These are phyloP conservation scores for Pseudogymnoascus sp. DNA, from an alignment of 2,329 filamentous ascomycete genomes.

Conservation along the genomic window DNA sequence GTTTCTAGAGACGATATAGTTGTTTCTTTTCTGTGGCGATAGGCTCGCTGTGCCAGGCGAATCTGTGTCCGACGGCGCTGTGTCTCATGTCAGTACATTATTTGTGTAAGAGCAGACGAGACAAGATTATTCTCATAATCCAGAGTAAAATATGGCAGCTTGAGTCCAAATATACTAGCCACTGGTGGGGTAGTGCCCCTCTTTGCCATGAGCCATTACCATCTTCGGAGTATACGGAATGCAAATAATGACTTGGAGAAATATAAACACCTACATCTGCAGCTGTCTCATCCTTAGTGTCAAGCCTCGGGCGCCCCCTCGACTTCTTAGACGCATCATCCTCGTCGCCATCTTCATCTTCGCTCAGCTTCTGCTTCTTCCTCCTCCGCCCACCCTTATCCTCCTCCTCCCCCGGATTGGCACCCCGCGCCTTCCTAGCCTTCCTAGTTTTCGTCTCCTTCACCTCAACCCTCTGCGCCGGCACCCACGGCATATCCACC, in stretches of 20 bases:
- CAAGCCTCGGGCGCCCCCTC: constrained; percentile 65
- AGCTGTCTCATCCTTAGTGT: constrained; percentile 68
- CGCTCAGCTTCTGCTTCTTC: constrained; percentile 29
- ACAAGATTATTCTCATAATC: neutral
- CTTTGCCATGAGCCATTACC: neutral
- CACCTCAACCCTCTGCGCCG: neutral
- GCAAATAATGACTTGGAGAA: constrained; percentile 11
- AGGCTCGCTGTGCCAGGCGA: constrained; percentile 74
- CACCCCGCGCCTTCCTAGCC: constrained; percentile 12
- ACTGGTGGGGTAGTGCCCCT: neutral
- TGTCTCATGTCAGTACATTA: constrained; percentile 13
- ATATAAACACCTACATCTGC: constrained; percentile 55
- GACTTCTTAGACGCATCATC: constrained; percentile 48
- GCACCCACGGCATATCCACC: neutral
- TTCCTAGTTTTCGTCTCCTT: constrained; percentile 4
- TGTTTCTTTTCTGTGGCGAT: constrained; percentile 75
- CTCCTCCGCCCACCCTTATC: constrained; percentile 17
- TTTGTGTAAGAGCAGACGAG: neutral
- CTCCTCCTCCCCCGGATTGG: constrained; percentile 15
- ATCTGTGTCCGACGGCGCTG: constrained; percentile 81
- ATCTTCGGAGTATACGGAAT: constrained; percentile 8
- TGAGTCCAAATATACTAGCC: neutral
- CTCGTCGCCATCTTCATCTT: constrained; percentile 30
- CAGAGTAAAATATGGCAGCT: neutral
- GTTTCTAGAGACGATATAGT: constrained; percentile 66